Base-by-base conservation (phyloP, 2,329 filamentous ascomycete species). In the Pseudocercospora crystallina region DNA sequence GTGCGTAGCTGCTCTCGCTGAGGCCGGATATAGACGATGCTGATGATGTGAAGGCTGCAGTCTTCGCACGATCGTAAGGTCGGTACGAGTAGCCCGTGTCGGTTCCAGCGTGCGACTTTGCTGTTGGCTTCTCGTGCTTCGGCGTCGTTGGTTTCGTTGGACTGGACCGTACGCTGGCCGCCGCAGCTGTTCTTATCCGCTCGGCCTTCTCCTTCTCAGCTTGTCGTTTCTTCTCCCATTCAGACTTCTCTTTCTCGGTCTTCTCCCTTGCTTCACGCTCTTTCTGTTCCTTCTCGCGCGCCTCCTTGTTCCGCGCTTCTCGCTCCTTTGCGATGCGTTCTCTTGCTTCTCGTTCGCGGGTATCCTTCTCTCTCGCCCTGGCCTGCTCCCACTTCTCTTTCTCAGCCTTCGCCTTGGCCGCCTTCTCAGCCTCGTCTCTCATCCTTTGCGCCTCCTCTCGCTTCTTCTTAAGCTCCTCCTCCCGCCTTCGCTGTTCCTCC, bases 1-100 rank as follows among this genome's bases (percentile, higher is more conserved):
- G 81, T 2, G 90, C 87, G 71, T 92, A 96, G 0, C 90, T 95
- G 11, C 87, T 87, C 64, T 95, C 90, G 12, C 90, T 95, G 62
- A 85, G 84, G 17, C 86, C 76, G 0, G 72, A 75, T 33, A 67
- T 56, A 13, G 63, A 65, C 8, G 65, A 65, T 12, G 63, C 62
- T 33, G 66, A 65, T 8, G 73, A 71, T 33, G 67, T 43, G 65
- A 69, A 65, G 14, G 81, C 76, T n/a, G 86, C 47, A 13, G 86
- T 36, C 32, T 58, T 60, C 14, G 52, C 60, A 5, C 50, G 60
- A 50, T 68, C 65, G 51, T 67, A 69, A 11, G 64, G 65, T 10
- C 64, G 60, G 49, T 58, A 67, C 12, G 62, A 65, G 60, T 65
- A 58, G 5, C 86, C 82, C 43, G 86, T 83, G 43, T 86, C 81